Evolutionary conservation across 2,329 filamentous ascomycete genomes (phyloP), one percentile per base, ranked within the genome.

Genomic region (Diaporthe vaccinii): DNA sequence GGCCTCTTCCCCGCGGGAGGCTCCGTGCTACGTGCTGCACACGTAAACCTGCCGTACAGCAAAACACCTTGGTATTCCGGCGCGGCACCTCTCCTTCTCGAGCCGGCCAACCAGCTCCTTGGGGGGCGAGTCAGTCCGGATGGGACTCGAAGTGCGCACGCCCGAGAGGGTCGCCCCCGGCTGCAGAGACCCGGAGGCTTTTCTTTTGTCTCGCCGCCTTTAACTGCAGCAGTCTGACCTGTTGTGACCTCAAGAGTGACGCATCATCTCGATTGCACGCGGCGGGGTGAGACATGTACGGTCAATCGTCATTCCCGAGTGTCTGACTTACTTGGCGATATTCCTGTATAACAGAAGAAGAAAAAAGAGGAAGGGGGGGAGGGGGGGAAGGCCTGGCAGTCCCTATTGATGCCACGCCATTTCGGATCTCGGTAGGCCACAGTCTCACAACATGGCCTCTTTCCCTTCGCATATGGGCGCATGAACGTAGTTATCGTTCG

Each of bases 191-290:
- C 65, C 65, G 46, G 65, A 68, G 46, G 57, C 34, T 20, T 20
- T 28, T 69, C 31, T n/a, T 34, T 14, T 31, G 1, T 61, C 25
- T 28, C 22, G 2, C 36, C 15, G 17, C 15, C n/a, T 41, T 46
- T 4, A 17, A 31, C 34, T n/a, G 46, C 34, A 36, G 62, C 20
- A 20, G 22, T 15, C 46, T 53, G 41, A 49, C 14, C 25, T 25
- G 62, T 39, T 51, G 46, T 68, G 44, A 14, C 22, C 65, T 69
- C 14, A 34, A n/a, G 25, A n/a, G 31, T 28, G 34, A 69, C n/a
- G 65, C 65, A 55, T 12, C 65, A 69, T 69, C 65, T 69, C 65
- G 49, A 69, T 41, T n/a, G 62, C 31, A 36, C 46, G 28, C 46
- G 14, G 31, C 31, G n/a, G 25, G 46, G 14, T 68, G 65, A 68